Conservation (phyloP, 2,329 filamentous ascomycete genomes). For the Bipolaris gigantea region DNA sequence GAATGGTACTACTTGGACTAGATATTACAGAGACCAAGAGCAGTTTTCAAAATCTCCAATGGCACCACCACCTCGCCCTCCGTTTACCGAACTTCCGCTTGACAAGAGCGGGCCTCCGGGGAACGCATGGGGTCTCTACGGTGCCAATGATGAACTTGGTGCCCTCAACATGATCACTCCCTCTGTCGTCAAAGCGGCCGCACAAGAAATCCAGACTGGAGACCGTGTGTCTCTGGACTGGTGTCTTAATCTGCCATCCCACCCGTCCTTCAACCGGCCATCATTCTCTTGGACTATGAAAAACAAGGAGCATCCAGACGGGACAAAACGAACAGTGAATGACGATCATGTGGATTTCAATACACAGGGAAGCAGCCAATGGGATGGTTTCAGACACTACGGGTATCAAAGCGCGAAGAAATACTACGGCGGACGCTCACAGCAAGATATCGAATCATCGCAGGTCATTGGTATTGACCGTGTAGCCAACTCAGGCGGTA, state of each 20-base stretch:
- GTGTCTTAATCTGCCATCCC: slow-evolving; percentile 45
- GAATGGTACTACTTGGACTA: not conserved
- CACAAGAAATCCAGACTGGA: slow-evolving; percentile 51
- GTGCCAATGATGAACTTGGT: slow-evolving; percentile 55
- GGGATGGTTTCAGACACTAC: slow-evolving; percentile 48
- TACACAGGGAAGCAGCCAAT: slow-evolving; percentile 44
- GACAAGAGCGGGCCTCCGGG: slow-evolving; percentile 54
- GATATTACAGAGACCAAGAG: not conserved
- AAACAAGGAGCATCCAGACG: slow-evolving; percentile 33
- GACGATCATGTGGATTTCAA: slow-evolving; percentile 45
- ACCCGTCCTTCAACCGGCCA: slow-evolving; percentile 44
- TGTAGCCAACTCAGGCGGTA: slow-evolving; percentile 33
- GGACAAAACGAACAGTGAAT: slow-evolving; percentile 37
- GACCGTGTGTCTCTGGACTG: slow-evolving; percentile 46
- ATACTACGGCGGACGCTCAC: slow-evolving; percentile 50
- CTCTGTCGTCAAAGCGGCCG: slow-evolving; percentile 47
- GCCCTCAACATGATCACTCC: slow-evolving; percentile 60
- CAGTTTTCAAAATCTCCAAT: slow-evolving; percentile 4
- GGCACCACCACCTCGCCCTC: slow-evolving; percentile 30
- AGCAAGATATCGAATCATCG: slow-evolving; percentile 43
- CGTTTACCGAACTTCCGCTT: slow-evolving; percentile 55
- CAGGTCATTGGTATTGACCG: slow-evolving; percentile 49
- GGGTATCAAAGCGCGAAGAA: slow-evolving; percentile 47
- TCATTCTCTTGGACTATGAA: slow-evolving; percentile 35
- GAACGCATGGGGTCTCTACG: slow-evolving; percentile 62